Percentiles rank a stretch among this genome's conserved stretches.
These are phyloP conservation scores for Sporothrix globosa DNA, from an alignment of 2,329 filamentous ascomycete genomes.

Conservation along the genomic window DNA sequence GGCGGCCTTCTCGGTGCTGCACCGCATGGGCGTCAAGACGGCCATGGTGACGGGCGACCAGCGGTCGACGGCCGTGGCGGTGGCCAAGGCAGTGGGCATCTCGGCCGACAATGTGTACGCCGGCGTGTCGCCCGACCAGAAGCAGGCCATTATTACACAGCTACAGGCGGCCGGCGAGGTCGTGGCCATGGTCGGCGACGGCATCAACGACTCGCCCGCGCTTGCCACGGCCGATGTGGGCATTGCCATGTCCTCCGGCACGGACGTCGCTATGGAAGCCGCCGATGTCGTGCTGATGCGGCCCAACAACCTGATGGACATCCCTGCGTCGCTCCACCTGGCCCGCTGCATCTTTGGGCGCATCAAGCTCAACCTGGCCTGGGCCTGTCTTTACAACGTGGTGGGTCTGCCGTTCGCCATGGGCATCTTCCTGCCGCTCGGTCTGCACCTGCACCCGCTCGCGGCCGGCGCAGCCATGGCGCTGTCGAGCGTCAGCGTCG, in stretches of 20 bases:
- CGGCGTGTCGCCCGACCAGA: constrained; percentile 87
- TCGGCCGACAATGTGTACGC: constrained; percentile 74
- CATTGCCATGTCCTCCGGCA: constrained; percentile 89
- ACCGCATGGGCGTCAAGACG: constrained; percentile 81
- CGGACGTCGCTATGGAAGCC: constrained; percentile 96
- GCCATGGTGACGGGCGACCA: constrained; percentile 96
- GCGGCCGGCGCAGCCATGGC: constrained; percentile 95
- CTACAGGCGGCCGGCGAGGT: constrained; percentile 74
- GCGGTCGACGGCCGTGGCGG: constrained; percentile 76
- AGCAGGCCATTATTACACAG: constrained; percentile 79
- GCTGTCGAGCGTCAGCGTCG: constrained; percentile 84
- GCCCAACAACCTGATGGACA: constrained; percentile 85
- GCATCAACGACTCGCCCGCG: constrained; percentile 97
- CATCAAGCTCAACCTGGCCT: constrained; percentile 90
- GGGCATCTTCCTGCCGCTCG: constrained; percentile 91
- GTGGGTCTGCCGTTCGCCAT: constrained; percentile 94
- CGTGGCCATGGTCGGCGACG: constrained; percentile 97
- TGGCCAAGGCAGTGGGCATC: constrained; percentile 83
- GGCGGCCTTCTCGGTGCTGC: constrained; percentile 78
- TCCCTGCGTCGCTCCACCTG: constrained; percentile 83
- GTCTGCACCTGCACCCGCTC: constrained; percentile 87
- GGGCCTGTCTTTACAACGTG: constrained; percentile 92
- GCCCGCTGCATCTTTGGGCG: constrained; percentile 83
- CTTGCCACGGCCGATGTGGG: constrained; percentile 90
- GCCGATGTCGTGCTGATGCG: constrained; percentile 96